Base-by-base conservation (phyloP, 176 grass and related monocot genomes). In the Elymus sibiricus region DNA sequence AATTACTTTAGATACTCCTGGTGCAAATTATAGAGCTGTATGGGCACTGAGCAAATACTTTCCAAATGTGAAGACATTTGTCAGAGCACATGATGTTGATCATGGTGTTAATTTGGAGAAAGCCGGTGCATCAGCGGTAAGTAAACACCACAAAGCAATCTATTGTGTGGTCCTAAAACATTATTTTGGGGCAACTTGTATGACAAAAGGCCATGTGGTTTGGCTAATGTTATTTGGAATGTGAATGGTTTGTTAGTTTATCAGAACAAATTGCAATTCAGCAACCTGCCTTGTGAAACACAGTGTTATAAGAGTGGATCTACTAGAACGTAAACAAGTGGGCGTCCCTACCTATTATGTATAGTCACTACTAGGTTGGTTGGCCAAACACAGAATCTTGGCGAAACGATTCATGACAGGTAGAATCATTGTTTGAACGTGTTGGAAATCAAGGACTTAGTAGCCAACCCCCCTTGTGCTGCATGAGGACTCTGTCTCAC, bases 81-180 rank as follows among this genome's bases (percentile, higher is more conserved):
- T 99, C 78, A 87, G 94, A 82, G 97, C 97, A 38, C 97, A 99
- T 89, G 97, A 99, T 87, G 94, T 97, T 82, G 94, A 90, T 82
- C 97, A 99, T 87, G 97, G 97, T 77, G 73, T 99, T 85, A 99
- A 99, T 91, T 91, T 99, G 88, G 97, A 99, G 89, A 99, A 99
- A 83, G 97, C 94, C 9, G 97, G 97, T 78, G 97, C 97, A 86
- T 82, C 84, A 65, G 97, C 94, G 74, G 97, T 99, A 94, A 87
- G 97, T 91, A 29, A 61, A 81, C 68, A 58, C 46, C 55, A 74
- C 72, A 79, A 39, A 85, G 13, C 51, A 81, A 32, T 87, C 5
- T 70, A 37, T 68, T 69, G 79, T 39, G 27, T 58, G 19, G 55
- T 58, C 39, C 44, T 49, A 4, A 86, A 59, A 2, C 5, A 22